These are phyloP conservation scores for Fusarium piperis DNA, from an alignment of 2,329 filamentous ascomycete genomes.

Conservation along the genomic window DNA sequence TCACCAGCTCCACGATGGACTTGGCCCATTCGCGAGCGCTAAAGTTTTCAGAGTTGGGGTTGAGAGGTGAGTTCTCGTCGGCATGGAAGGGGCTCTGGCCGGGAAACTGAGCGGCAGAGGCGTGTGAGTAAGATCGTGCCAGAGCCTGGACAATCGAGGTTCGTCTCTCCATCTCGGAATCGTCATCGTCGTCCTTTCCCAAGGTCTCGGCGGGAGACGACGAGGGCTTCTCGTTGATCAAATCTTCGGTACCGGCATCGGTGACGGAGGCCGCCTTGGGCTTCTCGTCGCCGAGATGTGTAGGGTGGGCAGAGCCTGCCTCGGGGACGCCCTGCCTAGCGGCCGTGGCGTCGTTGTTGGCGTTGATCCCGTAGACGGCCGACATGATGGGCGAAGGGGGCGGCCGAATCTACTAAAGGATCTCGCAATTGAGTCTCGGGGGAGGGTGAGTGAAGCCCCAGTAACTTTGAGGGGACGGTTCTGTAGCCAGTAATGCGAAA, in stretches of 20 bases:
- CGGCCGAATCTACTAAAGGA: constrained; percentile 13
- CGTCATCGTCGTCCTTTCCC: constrained; percentile 45
- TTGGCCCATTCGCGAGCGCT: constrained; percentile 68
- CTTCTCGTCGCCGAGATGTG: constrained; percentile 20
- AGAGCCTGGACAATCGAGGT: constrained; percentile 64
- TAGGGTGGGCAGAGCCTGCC: constrained; percentile 37
- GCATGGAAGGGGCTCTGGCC: constrained; percentile 61
- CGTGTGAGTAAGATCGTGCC: constrained; percentile 63
- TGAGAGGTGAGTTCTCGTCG: constrained; percentile 60
- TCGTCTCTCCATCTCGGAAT: constrained; percentile 59
- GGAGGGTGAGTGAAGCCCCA: constrained; percentile 7
- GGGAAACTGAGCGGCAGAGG: constrained; percentile 50
- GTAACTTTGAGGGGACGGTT: neutral
- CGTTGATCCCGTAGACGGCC: constrained; percentile 41
- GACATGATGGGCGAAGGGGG: constrained; percentile 35
- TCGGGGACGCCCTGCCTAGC: constrained; percentile 54
- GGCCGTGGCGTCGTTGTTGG: constrained; percentile 61
- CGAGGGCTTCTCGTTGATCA: constrained; percentile 38
- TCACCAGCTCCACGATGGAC: constrained; percentile 63
- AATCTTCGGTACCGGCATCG: constrained; percentile 45
- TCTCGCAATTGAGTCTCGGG: constrained; percentile 30
- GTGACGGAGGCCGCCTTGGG: constrained; percentile 51
- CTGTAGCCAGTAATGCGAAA: constrained; percentile 2
- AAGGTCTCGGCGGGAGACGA: constrained; percentile 43
- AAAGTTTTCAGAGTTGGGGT: constrained; percentile 64